A percentile compares a stretch with the other conserved stretches of the same genome.
These are phyloP conservation scores for Penicillium tannophilum DNA, from an alignment of 495 filamentous ascomycete genomes.

Conservation along the genomic window DNA sequence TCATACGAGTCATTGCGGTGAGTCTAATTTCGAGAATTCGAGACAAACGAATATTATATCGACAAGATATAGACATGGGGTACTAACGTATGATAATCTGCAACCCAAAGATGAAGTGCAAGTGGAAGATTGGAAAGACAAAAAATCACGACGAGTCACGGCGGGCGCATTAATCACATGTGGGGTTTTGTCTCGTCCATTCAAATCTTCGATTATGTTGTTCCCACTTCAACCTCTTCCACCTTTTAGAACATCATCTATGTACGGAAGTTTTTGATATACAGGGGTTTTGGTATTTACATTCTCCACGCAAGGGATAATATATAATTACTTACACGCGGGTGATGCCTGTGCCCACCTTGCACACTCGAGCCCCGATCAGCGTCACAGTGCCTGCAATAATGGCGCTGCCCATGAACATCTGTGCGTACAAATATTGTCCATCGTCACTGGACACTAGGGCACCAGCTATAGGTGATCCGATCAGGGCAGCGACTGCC, in stretches of 20 bases:
- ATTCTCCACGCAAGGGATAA: conserved; percentile 9
- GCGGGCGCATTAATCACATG: conserved; percentile 15
- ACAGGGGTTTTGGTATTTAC: neutral
- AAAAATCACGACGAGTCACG: conserved; percentile 10
- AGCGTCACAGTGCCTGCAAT: conserved; percentile 54
- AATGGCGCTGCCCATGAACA: conserved; percentile 49
- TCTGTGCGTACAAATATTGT: conserved; percentile 59
- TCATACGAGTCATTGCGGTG: neutral
- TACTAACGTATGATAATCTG: neutral
- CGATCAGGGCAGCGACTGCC: conserved; percentile 71
- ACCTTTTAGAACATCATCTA: neutral
- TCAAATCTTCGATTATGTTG: conserved; percentile 6
- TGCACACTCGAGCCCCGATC: conserved; percentile 48
- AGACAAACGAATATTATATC: neutral
- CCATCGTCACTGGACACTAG: conserved; percentile 54
- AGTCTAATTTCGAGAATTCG: neutral
- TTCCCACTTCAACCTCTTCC: conserved; percentile 2
- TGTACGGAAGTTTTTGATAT: neutral
- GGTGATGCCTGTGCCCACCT: conserved; percentile 33
- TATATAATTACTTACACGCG: conserved; percentile 26
- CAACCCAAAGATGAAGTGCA: neutral
- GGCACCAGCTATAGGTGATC: conserved; percentile 72
- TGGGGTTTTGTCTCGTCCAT: neutral
- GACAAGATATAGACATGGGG: neutral
- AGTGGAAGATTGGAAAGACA: neutral